Evolutionary conservation across 805 yeast genomes (phyloP).

Genomic region (Zygosaccharomyces siamensis): DNA sequence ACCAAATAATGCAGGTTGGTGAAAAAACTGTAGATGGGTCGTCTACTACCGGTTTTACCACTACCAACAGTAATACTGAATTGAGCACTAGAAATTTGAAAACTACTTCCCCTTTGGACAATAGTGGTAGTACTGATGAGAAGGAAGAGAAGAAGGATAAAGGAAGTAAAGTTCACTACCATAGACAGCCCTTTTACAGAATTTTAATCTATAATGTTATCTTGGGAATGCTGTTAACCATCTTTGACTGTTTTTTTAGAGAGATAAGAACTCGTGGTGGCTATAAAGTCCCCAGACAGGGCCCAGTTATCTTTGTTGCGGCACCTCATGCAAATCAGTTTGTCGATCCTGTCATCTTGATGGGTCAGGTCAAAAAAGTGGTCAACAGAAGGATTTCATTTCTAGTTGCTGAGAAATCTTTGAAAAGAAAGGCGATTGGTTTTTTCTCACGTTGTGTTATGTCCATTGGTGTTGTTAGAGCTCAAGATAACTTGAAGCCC

Average conservation of each 20-base stretch:
- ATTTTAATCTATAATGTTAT: conserved; percentile 47
- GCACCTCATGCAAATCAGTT: conserved; percentile 98
- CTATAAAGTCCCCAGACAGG: conserved; percentile 59
- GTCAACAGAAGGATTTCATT: conserved; percentile 70
- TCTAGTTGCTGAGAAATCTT: conserved; percentile 78
- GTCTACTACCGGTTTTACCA: not conserved
- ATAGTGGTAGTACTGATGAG: not conserved
- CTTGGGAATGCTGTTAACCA: conserved; percentile 44
- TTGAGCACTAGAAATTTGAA: not conserved
- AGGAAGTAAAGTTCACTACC: conserved; percentile 21
- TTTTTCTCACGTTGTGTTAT: conserved; percentile 66
- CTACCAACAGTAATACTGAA: not conserved
- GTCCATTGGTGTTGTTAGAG: conserved; percentile 87
- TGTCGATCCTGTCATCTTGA: conserved; percentile 71
- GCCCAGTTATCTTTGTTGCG: conserved; percentile 88
- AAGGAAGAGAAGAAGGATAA: not conserved
- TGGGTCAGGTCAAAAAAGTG: conserved; percentile 70
- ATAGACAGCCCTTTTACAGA: conserved; percentile 38
- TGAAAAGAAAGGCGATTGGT: conserved; percentile 64
- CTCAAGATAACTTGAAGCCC: conserved; percentile 73
- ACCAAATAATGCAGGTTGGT: not conserved
- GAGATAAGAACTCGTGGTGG: conserved; percentile 89
- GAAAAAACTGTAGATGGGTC: not conserved
- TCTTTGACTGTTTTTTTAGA: conserved; percentile 71
- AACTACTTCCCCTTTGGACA: not conserved